Base-by-base conservation (phyloP, 2,329 filamentous ascomycete genomes). In the Colletotrichum sublineola region DNA sequence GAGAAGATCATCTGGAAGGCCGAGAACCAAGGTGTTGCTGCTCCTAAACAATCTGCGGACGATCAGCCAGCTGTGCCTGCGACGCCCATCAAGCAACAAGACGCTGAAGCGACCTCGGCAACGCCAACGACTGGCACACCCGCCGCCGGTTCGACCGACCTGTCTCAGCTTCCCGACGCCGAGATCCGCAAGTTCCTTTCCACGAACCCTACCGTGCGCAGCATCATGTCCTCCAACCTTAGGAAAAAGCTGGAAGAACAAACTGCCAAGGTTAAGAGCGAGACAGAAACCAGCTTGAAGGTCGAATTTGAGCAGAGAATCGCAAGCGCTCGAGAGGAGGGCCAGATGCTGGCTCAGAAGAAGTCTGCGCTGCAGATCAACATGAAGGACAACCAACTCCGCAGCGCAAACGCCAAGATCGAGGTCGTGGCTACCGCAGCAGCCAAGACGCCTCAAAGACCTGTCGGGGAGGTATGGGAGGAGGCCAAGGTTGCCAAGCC, bases 391-490 rank as follows among this genome's bases (percentile, higher is more conserved):
- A 93, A 92, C 76, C 90, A 92, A 79, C 83, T 87, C 58, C 89
- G 88, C 74, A 83, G 84, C 11, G 89, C 91, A 0, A 86, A 87
- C 63, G 93, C 92, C 5, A 97, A 96, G 83, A 83, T 97, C 42
- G 88, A 89, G 1, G 90, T 96, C 1, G 93, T 98, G 4, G 89
- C 95, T 78, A 93, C 90, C 58, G 95, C 96, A 15, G 94, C 93
- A 0, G 88, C 87, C n/a, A 93, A 97, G 60, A 98, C 95, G 0
- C 96, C 96, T 0, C 87, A 96, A 77, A 91, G 91, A 79, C 90
- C 95, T 0, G 94, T 98, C 5, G 89, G 85, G 12, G 95, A 98
- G 81, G 95, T 98, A 0, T 98, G 94, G 93, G 91, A 92, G 74
- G 84, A 93, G 66, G 95, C 93, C 0, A 95, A 96, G 82, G 85